Base-by-base conservation (phyloP, 75 land plant genomes). In the Larix kaempferi region DNA sequence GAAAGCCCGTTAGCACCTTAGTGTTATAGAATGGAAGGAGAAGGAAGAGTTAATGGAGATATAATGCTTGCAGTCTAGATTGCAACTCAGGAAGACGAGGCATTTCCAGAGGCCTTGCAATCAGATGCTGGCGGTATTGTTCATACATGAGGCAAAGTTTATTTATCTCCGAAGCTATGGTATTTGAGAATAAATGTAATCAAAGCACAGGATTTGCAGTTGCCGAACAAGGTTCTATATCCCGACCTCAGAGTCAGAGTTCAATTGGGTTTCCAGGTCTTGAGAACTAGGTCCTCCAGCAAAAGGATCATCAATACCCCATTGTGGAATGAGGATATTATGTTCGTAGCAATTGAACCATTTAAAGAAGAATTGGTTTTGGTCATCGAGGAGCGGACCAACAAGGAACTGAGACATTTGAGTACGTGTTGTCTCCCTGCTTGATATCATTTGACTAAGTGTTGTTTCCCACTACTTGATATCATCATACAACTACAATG, bases 271-370 rank as follows among this genome's bases (percentile, higher is more conserved):
- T n/a, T n/a, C n/a, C n/a, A n/a, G n/a, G n/a, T n/a, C n/a, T n/a
- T n/a, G n/a, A n/a, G n/a, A n/a, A n/a, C 0, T 35, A 49, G 71
- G 11, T 13, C 81, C 37, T 4, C 78, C 26, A 74, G 60, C 56
- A 64, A 86, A 67, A 11, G 59, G 63, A 56, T 33, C 3, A 55
- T 66, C 14, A 55, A 75, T 6, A 59, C 72, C 71, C 96, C 94
- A 16, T 77, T 82, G 26, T 94, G 98, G 98, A 87, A 94, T 78
- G 91, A 94, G 75, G 98, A n/a, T n/a, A n/a, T n/a, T n/a, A n/a
- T n/a, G n/a, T n/a, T n/a, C n/a, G n/a, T n/a, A n/a, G n/a, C n/a
- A 94, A 95, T 95, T 29, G 98, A 94, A 86, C 98, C 98, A 75
- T 94, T 94, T 77, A 95, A 94, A 77, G 95, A 92, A 63, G 79